These are phyloP conservation scores for Aspergillus wentii DNA, from an alignment of 495 filamentous ascomycete genomes.

Conservation along the genomic window DNA sequence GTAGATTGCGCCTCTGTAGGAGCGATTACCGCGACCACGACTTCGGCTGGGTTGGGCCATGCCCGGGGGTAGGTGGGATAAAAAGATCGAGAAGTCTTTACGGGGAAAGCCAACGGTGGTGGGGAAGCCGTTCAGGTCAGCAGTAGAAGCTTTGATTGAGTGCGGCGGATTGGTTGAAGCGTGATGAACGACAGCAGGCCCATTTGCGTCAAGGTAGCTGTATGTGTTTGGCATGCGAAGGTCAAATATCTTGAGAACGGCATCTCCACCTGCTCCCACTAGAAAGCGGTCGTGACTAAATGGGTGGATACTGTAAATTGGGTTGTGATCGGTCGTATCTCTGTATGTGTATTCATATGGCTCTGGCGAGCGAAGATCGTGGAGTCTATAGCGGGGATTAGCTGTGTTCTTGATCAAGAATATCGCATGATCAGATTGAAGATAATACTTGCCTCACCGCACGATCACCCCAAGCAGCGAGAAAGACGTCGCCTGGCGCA, in stretches of 20 bases:
- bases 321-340: slow-evolving; percentile 51
- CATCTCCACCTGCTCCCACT: slow-evolving; percentile 51
- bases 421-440: not conserved
- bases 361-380: slow-evolving; percentile 56
- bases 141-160: not conserved
- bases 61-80: slow-evolving; percentile 22
- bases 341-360: slow-evolving; percentile 43
- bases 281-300: slow-evolving; percentile 53
- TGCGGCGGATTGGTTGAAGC: slow-evolving; percentile 2
- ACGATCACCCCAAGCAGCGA: slow-evolving; percentile 59
- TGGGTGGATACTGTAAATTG: slow-evolving; percentile 56
- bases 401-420: not conserved
- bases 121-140: not conserved
- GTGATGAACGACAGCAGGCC: not conserved
- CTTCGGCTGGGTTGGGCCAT: slow-evolving; percentile 1
- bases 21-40: slow-evolving; percentile 9
- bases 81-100: slow-evolving; percentile 36
- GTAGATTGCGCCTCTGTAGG: slow-evolving; percentile 50
- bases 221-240: slow-evolving; percentile 51
- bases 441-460: slow-evolving; percentile 38
- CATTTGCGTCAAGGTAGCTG: slow-evolving; percentile 28
- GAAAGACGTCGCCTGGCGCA: slow-evolving; percentile 55
- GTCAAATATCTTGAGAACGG: slow-evolving; percentile 61
- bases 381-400: slow-evolving; percentile 41
- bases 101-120: slow-evolving; percentile 10